phyloP scores from a whole-genome alignment of 352 stramenopile species.

The Aphanomyces astaci region DNA sequence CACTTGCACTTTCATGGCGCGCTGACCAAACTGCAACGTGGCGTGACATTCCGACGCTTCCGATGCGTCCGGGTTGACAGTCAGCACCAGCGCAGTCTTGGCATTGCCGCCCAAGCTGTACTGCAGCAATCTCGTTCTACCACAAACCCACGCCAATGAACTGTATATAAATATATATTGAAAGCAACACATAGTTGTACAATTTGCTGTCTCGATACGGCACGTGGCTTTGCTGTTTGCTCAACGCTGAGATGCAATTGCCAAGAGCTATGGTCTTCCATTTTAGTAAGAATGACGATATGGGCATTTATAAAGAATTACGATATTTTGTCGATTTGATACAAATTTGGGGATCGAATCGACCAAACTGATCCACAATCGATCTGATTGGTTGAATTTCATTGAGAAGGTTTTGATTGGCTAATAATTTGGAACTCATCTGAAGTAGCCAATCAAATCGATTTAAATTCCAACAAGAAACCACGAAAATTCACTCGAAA shows the following conservation, averaged over 20 bases:
- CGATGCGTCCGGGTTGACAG: constrained; percentile 37
- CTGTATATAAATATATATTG: too few relatives aligned
- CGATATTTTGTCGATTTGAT: too few relatives aligned
- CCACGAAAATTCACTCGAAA: too few relatives aligned
- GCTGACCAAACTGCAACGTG: constrained; percentile 65
- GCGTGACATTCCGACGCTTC: constrained; percentile 54
- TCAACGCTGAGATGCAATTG: constrained; percentile 66
- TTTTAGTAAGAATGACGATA: neutral
- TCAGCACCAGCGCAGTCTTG: constrained; percentile 62
- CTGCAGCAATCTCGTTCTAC: constrained; percentile 47
- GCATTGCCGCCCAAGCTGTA: constrained; percentile 65
- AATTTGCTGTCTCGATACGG: constrained; percentile 72
- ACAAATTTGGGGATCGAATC: too few relatives aligned
- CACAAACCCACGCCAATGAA: too few relatives aligned
- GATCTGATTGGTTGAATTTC: too few relatives aligned
- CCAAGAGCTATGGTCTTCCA: constrained; percentile 32
- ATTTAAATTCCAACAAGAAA: too few relatives aligned
- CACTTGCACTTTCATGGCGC: constrained; percentile 60
- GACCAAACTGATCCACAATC: too few relatives aligned
- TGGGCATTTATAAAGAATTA: too few relatives aligned
- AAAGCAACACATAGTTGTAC: neutral
- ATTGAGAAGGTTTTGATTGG: too few relatives aligned
- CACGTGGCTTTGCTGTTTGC: constrained; percentile 46
- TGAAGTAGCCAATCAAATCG: too few relatives aligned
- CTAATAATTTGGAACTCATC: too few relatives aligned